These are phyloP conservation scores for Stylonectria norvegica DNA, from an alignment of 2,329 filamentous ascomycete genomes.

Conservation along the genomic window DNA sequence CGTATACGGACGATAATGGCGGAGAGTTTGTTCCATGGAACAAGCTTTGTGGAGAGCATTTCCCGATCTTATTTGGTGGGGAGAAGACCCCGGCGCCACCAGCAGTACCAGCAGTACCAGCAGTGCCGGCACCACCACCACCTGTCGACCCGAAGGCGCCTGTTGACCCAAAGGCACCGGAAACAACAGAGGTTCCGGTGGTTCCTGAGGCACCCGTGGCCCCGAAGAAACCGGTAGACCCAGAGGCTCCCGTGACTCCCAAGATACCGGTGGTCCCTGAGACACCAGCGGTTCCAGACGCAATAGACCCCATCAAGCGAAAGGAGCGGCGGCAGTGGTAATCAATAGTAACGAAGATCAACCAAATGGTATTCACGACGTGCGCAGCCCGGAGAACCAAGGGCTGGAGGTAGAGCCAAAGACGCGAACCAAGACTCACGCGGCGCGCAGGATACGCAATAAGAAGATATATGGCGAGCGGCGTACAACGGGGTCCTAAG, in stretches of 20 bases:
- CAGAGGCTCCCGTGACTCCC: too few species aligned
- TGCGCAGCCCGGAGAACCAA: neutral
- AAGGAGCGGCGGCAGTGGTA: neutral
- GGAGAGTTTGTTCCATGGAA: slow-evolving; percentile 26
- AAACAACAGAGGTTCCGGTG: too few species aligned
- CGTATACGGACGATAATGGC: slow-evolving; percentile 16
- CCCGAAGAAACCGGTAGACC: neutral
- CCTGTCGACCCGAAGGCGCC: too few species aligned
- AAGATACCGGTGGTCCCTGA: too few species aligned
- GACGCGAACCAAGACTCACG: too few species aligned
- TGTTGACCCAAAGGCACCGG: too few species aligned
- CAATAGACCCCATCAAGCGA: too few species aligned
- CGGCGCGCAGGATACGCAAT: neutral
- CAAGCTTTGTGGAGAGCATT: slow-evolving; percentile 26
- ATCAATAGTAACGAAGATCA: neutral
- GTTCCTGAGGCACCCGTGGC: neutral
- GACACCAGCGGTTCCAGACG: too few species aligned
- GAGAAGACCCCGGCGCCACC: slow-evolving; percentile 7
- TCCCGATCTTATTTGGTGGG: slow-evolving; percentile 24
- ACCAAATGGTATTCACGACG: neutral
- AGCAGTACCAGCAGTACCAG: too few species aligned
- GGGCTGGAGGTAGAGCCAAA: too few species aligned
- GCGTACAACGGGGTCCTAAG: neutral
- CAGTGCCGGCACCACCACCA: too few species aligned
- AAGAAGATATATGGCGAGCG: neutral